Evolutionary conservation across 2,329 filamentous ascomycete genomes (phyloP).

Genomic region (Ceratocystis cacaofunesta): DNA sequence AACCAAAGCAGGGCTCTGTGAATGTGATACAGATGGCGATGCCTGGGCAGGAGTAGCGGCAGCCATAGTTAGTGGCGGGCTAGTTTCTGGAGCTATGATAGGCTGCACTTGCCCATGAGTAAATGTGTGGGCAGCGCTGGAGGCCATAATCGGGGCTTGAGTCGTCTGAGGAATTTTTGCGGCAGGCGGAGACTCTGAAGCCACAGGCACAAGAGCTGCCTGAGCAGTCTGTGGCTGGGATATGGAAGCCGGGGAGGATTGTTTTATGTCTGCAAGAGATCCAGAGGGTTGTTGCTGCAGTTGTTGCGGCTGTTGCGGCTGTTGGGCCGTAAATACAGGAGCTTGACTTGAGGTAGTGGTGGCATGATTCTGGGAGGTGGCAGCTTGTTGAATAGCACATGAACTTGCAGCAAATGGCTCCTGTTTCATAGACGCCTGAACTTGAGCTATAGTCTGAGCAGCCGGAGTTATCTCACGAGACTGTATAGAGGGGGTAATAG

Average conservation of each 20-base stretch:
- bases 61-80: neutral
- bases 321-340: neutral
- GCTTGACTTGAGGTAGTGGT: neutral
- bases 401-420: neutral
- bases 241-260: neutral
- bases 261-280: neutral
- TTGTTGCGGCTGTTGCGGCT: neutral
- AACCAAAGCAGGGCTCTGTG: neutral
- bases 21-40: neutral
- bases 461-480: neutral
- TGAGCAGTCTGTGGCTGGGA: neutral
- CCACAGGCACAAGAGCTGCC: neutral
- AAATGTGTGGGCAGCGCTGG: neutral
- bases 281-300: neutral
- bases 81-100: neutral
- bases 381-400: neutral
- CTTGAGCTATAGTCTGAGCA: neutral
- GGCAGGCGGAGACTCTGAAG: neutral
- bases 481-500: neutral
- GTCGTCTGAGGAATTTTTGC: neutral
- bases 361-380: neutral
- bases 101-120: neutral
- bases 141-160: neutral
- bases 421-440: neutral
- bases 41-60: neutral